Evolutionary conservation across 768 basidiomycete genomes (phyloP), one percentile per base, ranked within the genome.

Genomic region (Paxillus ammoniavirescens): DNA sequence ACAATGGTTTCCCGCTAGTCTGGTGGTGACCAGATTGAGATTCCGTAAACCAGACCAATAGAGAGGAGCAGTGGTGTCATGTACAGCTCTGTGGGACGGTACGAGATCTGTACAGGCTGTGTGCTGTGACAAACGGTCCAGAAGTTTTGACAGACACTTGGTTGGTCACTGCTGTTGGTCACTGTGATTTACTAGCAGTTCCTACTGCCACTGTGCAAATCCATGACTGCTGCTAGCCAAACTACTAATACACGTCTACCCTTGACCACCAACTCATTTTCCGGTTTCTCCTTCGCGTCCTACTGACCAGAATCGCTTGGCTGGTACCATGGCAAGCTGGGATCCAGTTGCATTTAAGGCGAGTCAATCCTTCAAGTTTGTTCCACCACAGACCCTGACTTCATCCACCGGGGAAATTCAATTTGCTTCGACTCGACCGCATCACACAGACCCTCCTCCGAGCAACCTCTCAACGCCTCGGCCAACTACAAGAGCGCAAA

Each of bases 401-500:
- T 50, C 43, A 37, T 30, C 23, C 18, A 47, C 43, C 21, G 47
- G 26, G 26, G 26, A 26, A 42, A 42, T 42, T 33, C 26, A 36
- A 47, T 43, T 15, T 50, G 8, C 4, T 10, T 26, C 26, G 5
- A 26, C 26, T 26, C 36, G 37, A 33, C 12, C 14, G n/a, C 10
- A 56, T 58, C 50, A 54, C 56, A 30, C 58, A 91, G 89, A 71
- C 77, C 17, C 82, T 87, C 54, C 75, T 91, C 44, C 78, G 84
- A 54, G 73, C 80, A 23, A 79, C 87, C 8, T 80, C 81, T 43
- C 84, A 87, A 57, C 77, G 77, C 47, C 75, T 91, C 28, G 84
- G 83, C 17, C 87, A 90, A 59, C 65, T 88, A 15, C 86, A 88
- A 63, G 82, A 84, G 56, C 82, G 81, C 67, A 81, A 84, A 54